Conservation (phyloP, 371 early-diverging fungal genomes). For the Mortierella polycephala region DNA sequence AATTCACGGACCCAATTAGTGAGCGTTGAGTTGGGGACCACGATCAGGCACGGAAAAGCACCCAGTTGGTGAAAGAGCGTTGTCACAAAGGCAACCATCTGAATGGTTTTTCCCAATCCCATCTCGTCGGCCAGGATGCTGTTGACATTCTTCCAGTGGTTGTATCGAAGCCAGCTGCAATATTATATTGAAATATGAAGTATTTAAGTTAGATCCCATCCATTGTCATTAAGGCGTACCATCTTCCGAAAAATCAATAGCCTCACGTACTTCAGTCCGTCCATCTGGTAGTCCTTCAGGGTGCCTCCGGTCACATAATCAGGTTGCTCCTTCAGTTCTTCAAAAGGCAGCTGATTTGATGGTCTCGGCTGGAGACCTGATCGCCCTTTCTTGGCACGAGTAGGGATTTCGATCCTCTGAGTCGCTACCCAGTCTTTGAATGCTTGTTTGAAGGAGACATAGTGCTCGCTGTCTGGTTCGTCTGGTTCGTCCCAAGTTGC, state of each 20-base stretch:
- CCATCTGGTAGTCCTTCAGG: constrained; percentile 88
- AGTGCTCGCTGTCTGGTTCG: constrained; percentile 49
- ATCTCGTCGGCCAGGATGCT: constrained; percentile 95
- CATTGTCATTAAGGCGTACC: no score
- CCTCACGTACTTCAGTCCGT: constrained; percentile 80
- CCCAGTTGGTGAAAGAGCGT: constrained; percentile 60
- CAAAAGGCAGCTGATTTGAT: constrained; percentile 48
- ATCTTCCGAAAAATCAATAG: not conserved
- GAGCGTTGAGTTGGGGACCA: constrained; percentile 85
- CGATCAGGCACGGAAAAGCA: constrained; percentile 84
- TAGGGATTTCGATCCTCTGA: constrained; percentile 54
- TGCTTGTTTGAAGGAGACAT: constrained; percentile 45
- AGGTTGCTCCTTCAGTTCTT: constrained; percentile 72
- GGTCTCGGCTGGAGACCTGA: constrained; percentile 50
- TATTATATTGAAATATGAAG: not conserved
- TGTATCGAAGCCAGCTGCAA: constrained; percentile 77
- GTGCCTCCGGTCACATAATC: constrained; percentile 67
- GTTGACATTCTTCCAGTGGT: constrained; percentile 67
- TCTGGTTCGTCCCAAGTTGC: constrained; percentile 57
- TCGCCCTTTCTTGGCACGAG: constrained; percentile 54
- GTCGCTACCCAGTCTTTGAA: constrained; percentile 53
- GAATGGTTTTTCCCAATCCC: constrained; percentile 95
- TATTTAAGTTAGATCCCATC: not conserved
- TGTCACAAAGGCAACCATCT: constrained; percentile 81
- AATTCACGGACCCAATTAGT: constrained; percentile 90